phyloP scores from a whole-genome alignment of 106 monocot species.

The Amphibolis antarctica region DNA sequence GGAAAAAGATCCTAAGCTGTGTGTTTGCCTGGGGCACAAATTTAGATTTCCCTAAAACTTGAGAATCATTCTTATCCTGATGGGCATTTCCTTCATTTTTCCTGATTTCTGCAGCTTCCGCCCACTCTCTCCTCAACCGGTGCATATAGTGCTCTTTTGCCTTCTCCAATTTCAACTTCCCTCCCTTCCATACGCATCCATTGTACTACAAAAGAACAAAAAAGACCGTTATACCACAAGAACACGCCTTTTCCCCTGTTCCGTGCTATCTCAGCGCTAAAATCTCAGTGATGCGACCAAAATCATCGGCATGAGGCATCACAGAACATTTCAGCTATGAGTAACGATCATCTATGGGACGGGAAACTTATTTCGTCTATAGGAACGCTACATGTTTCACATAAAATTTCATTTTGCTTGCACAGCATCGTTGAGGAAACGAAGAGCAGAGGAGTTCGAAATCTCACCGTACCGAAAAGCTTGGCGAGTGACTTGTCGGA shows the following conservation, averaged over 20 bases:
- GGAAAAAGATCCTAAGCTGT: constrained; percentile 61
- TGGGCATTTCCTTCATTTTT: constrained; percentile 4
- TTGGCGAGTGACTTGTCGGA: constrained; percentile 62
- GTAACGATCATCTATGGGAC: too few relatives aligned
- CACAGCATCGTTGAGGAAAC: background rate
- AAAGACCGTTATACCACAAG: background rate
- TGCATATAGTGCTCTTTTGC: constrained; percentile 89
- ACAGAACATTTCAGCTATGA: too few relatives aligned
- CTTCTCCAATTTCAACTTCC: constrained; percentile 67
- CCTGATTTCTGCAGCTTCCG: constrained; percentile 32
- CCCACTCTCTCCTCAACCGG: constrained; percentile 79
- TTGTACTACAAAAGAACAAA: constrained; percentile 57
- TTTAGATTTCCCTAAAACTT: constrained; percentile 6
- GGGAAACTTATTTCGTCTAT: too few relatives aligned
- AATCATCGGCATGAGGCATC: background rate
- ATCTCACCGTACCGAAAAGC: constrained; percentile 75
- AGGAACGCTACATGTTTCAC: background rate
- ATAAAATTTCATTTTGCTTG: background rate
- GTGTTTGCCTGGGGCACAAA: constrained; percentile 20
- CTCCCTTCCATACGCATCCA: constrained; percentile 94
- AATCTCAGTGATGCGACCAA: background rate
- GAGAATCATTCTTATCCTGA: constrained; percentile 11
- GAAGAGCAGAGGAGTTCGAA: background rate
- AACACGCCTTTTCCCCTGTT: background rate
- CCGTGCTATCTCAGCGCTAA: background rate